Conservation (phyloP, 2,329 filamentous ascomycete species). For the Talaromyces piceae region DNA sequence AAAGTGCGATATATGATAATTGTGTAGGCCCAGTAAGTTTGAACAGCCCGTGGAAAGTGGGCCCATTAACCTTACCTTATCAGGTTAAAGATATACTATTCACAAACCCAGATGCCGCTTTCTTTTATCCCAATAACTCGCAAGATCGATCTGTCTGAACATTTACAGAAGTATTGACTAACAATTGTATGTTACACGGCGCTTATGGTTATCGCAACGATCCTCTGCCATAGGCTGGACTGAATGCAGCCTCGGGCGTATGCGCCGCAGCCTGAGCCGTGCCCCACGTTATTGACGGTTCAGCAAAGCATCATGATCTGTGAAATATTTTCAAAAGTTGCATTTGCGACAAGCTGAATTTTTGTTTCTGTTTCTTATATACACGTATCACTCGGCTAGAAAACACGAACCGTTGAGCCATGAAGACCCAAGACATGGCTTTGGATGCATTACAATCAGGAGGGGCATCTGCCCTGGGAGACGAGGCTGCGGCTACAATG, state of each 20-base stretch:
- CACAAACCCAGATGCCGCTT: background rate
- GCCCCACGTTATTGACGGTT: background rate
- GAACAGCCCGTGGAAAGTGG: background rate
- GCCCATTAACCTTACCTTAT: background rate
- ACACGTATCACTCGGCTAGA: background rate
- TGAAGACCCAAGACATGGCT: constrained; percentile 1
- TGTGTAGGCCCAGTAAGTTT: no score
- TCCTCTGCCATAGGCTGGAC: background rate
- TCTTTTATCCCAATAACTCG: background rate
- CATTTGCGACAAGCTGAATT: background rate
- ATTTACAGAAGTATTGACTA: background rate
- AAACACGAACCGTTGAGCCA: background rate
- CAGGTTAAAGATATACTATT: background rate
- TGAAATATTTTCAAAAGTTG: background rate
- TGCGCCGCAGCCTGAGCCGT: background rate
- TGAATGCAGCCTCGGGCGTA: background rate
- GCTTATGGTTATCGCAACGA: background rate
- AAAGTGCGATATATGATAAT: background rate
- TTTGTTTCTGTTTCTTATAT: background rate
- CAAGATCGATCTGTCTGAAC: background rate
- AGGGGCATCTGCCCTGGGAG: background rate
- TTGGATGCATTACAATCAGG: background rate
- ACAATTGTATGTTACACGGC: background rate
- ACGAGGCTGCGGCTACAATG: background rate
- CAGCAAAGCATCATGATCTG: background rate